These are phyloP conservation scores for Cystobasidium pallidum DNA, from an alignment of 1,284 basidiomycete genomes.

Conservation along the genomic window DNA sequence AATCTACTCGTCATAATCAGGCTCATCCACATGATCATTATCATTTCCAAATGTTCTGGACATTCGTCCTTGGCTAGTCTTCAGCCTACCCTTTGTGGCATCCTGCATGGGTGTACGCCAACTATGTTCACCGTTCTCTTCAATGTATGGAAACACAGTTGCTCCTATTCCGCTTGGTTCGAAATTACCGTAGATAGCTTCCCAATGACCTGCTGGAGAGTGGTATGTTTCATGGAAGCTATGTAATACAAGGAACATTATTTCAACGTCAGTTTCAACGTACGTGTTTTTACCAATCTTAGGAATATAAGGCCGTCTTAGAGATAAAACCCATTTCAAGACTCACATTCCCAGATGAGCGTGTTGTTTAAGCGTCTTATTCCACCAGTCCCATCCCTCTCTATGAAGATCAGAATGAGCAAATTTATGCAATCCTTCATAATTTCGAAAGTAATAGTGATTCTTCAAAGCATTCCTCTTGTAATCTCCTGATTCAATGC, in stretches of 20 bases:
- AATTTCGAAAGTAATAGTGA: conserved; percentile 39
- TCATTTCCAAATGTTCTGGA: conserved; percentile 24
- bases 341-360: conserved; percentile 35
- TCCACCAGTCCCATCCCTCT: conserved; percentile 38
- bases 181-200: conserved; percentile 32
- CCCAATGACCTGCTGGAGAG: conserved; percentile 33
- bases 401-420: conserved; percentile 36
- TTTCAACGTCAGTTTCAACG: background rate
- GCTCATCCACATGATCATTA: conserved; percentile 21
- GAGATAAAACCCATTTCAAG: too few relatives aligned
- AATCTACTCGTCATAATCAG: background rate
- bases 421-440: conserved; percentile 42
- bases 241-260: background rate
- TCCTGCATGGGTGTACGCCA: conserved; percentile 25
- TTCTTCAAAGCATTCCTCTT: conserved; percentile 4
- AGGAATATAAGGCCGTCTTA: too few relatives aligned
- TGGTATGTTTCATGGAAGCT: conserved; percentile 37
- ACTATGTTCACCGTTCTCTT: conserved; percentile 4
- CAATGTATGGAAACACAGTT: conserved; percentile 14
- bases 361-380: conserved; percentile 10
- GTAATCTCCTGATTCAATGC: conserved; percentile 1
- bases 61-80: conserved; percentile 32
- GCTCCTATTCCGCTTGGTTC: conserved; percentile 23
- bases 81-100: conserved; percentile 11
- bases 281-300: background rate